phyloP scores from a whole-genome alignment of 2,329 filamentous ascomycete species.

The Blastomyces parvus region DNA sequence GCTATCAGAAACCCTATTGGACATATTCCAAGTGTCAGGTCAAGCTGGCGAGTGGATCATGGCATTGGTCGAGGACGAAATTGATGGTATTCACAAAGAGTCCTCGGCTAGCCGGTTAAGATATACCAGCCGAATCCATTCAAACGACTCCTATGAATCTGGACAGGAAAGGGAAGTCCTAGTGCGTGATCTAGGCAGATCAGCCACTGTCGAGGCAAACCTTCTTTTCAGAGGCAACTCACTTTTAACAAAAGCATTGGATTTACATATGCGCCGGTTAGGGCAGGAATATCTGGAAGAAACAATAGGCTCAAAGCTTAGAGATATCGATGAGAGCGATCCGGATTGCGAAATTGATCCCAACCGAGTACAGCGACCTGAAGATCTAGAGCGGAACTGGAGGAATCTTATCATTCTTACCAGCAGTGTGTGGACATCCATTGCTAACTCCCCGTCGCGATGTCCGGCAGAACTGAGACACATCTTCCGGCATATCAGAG shows the following conservation, averaged over 20 bases:
- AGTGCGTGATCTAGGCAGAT: conserved; percentile 55
- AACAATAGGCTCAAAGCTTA: conserved; percentile 72
- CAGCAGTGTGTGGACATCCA: conserved; percentile 75
- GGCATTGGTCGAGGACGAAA: conserved; percentile 89
- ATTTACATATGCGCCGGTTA: conserved; percentile 89
- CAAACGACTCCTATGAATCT: conserved; percentile 49
- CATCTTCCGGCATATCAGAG: conserved; percentile 82
- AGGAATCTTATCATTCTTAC: conserved; percentile 64
- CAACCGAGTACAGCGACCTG: conserved; percentile 55
- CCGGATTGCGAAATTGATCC: conserved; percentile 94
- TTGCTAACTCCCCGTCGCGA: conserved; percentile 61
- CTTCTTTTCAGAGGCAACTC: conserved; percentile 93
- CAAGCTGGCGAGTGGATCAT: conserved; percentile 81
- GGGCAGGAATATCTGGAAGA: conserved; percentile 90
- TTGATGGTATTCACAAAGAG: conserved; percentile 83
- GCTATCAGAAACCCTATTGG: conserved; percentile 77
- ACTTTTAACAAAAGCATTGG: conserved; percentile 81
- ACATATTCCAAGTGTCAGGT: conserved; percentile 91
- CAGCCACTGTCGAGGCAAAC: conserved; percentile 70
- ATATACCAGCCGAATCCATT: conserved; percentile 55
- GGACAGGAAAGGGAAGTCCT: conserved; percentile 50
- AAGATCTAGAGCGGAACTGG: conserved; percentile 80
- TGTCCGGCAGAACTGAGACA: conserved; percentile 74
- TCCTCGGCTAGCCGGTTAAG: conserved; percentile 55
- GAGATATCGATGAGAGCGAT: conserved; percentile 82